Base-by-base conservation (phyloP, 1,284 basidiomycete species). In the Sporisorium sorghi region DNA sequence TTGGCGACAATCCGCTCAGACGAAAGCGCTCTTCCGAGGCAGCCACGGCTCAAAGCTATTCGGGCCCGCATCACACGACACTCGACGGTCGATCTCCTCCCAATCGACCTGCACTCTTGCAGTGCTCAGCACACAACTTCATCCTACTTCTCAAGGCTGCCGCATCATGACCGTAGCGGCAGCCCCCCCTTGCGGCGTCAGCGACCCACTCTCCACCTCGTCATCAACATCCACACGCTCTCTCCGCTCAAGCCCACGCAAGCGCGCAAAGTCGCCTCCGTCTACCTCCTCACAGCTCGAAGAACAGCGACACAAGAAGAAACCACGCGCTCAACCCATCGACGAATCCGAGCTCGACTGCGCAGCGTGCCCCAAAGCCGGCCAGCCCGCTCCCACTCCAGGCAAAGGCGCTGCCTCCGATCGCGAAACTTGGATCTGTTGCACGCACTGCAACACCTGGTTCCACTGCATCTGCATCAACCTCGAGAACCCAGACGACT, bases 361-460 rank as follows among this genome's bases (percentile, higher is more conserved):
- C 40, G 67, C 63, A n/a, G 63, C 67, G 7, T 75, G 73, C n/a
- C 73, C 67, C 15, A 48, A 47, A 0, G 56, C 48, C 0, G 66
- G 72, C 17, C 58, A 69, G 40, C 55, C 71, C 2, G 44, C 63
- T 3, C 73, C 73, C 15, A 43, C 47, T 9, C 71, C 73, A 1
- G 69, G 73, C 47, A 64, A 59, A 46, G 73, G 58, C 26, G 73
- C 73, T 15, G 65, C 73, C 17, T 61, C 58, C 26, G 73, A 76
- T 33, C 62, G 63, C 32, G 69, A 72, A 17, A 66, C 61, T 1
- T 81, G 79, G 79, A 71, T 81, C 32, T 76, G 71, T 37, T 81
- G 79, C 58, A 62, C 76, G 8, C 73, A 76, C 3, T 81, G 79
- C 62, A 58, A 49, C 28, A 75, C 69, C 4, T 81, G 79, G 79